Evolutionary conservation across 371 early-diverging fungal species (phyloP), one percentile per base, ranked within the genome.

Genomic region (Circinella minor): DNA sequence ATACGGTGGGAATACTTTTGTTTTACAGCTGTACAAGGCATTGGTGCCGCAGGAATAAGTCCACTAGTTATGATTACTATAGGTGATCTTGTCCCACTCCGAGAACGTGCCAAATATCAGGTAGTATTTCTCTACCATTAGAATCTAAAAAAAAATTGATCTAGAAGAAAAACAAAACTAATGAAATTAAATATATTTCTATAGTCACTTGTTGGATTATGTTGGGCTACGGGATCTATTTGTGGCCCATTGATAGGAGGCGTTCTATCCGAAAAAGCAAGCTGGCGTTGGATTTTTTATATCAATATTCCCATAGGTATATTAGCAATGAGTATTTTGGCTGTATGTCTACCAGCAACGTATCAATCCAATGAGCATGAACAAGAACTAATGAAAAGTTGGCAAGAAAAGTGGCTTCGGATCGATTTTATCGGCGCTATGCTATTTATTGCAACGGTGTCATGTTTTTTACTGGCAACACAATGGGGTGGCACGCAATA

Each of bases 21-120:
- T 7, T 5, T 71, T 48, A 74, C 78, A 36, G 86, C 86, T 27
- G 54, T 85, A 7, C 77, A 38, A 70, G 88, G 77, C 11, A 63
- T 80, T 46, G 89, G 91, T 48, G 90, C 85, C 15, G 89, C 87
- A n/a, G 91, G 91, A 4, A 82, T 91, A 65, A 76, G 86, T 36
- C 77, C 86, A 4, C 70, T 89, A 36, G 76, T 79, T 37, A 78
- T 86, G 67, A 85, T 90, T 71, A 88, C 89, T 39, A 84, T 91
- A 67, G 74, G 86, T 7, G 93, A 92, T 49, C 71, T 91, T 61
- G 86, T 88, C 27, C 67, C 82, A 17, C 55, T 87, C 11, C 72
- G 80, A 4, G 85, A 90, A 15, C 81, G 90, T 43, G 87, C 86
- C 34, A 88, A 87, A 69, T 90, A 85, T 73, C 86, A 88, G 67